phyloP scores from a whole-genome alignment of 495 filamentous ascomycete species.

The Pseudevernia furfuracea region DNA sequence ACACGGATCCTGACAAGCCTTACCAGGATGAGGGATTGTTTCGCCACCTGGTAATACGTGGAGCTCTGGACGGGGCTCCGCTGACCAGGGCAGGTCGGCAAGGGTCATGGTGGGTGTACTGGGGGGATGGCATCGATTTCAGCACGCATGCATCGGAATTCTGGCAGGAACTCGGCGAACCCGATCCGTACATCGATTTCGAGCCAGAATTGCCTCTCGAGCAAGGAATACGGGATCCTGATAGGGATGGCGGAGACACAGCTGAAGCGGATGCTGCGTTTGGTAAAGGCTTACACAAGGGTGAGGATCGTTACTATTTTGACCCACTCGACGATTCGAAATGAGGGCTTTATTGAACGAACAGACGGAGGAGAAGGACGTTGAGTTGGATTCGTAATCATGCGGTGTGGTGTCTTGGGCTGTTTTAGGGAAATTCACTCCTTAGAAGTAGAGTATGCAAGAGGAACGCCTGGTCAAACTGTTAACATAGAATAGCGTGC shows the following conservation, averaged over 20 bases:
- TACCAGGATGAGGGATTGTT: not conserved
- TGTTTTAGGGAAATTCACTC: too few species aligned
- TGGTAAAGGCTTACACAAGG: not conserved
- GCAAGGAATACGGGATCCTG: not conserved
- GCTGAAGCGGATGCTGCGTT: not conserved
- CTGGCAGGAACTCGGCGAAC: not conserved
- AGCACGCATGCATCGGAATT: not conserved
- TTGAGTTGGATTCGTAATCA: too few species aligned
- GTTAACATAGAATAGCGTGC: too few species aligned
- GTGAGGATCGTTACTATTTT: not conserved
- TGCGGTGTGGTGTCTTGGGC: too few species aligned
- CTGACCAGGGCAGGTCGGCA: not conserved
- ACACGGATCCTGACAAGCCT: not conserved
- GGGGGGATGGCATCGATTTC: not conserved
- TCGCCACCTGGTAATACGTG: not conserved
- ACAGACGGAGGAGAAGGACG: too few species aligned
- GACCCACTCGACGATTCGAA: not conserved
- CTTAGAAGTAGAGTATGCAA: too few species aligned
- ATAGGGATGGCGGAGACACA: not conserved
- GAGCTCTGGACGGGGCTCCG: not conserved
- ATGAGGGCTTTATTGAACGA: not conserved
- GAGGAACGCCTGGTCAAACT: too few species aligned
- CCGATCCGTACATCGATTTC: not conserved
- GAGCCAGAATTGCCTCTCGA: too few species aligned
- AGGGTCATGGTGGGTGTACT: not conserved